phyloP scores from a whole-genome alignment of 768 basidiomycete genomes.

The Arthromyces matolae region DNA sequence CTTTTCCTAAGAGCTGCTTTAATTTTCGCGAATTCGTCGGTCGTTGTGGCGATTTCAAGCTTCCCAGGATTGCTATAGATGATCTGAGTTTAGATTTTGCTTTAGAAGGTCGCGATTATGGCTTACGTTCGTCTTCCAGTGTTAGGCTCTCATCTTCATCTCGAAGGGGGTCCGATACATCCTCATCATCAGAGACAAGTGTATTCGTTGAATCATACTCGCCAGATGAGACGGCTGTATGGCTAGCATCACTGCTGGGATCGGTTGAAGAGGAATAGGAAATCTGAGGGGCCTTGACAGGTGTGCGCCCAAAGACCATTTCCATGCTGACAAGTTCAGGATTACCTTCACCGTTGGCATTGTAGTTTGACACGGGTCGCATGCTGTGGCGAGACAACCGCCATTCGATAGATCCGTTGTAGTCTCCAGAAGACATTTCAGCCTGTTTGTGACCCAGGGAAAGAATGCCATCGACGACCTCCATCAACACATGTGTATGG shows the following conservation, averaged over 20 bases:
- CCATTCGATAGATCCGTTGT: conserved; percentile 74
- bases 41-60: conserved; percentile 28
- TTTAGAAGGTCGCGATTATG: neutral
- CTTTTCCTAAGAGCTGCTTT: conserved; percentile 60
- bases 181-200: conserved; percentile 7
- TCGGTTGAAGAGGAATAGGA: neutral
- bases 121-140: conserved; percentile 39
- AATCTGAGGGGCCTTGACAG: conserved; percentile 1
- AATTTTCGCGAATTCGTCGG: conserved; percentile 49
- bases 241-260: conserved; percentile 17
- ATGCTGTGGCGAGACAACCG: conserved; percentile 66
- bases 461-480: conserved; percentile 59
- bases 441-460: conserved; percentile 69
- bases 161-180: neutral
- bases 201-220: conserved; percentile 7
- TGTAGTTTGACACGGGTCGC: conserved; percentile 38
- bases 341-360: conserved; percentile 14
- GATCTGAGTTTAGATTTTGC: too few relatives aligned
- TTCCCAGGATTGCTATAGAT: neutral
- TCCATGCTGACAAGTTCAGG: conserved; percentile 56
- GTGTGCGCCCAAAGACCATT: conserved; percentile 28
- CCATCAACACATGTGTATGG: conserved; percentile 52
- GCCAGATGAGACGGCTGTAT: neutral
- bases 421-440: conserved; percentile 62
- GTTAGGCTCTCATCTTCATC: conserved; percentile 23